Conservation (phyloP, 139 green algal species). For the Dunaliella primolecta region DNA sequence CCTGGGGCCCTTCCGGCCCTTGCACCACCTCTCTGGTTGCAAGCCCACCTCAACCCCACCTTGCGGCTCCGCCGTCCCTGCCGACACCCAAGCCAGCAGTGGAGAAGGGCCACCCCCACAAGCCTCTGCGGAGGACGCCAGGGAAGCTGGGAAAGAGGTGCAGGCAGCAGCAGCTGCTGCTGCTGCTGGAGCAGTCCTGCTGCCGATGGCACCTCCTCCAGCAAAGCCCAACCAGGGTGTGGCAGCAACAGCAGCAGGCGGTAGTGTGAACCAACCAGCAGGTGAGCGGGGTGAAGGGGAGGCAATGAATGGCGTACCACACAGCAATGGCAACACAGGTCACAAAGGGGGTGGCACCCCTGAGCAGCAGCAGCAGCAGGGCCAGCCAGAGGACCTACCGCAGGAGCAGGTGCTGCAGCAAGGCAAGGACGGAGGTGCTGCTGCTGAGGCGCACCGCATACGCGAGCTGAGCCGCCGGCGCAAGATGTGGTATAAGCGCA, state of each 20-base stretch:
- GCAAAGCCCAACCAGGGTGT: not conserved
- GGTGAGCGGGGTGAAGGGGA: too few species aligned
- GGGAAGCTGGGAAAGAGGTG: too few species aligned
- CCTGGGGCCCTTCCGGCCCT: not conserved
- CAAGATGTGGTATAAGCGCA: not conserved
- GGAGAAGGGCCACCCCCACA: too few species aligned
- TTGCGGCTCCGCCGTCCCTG: too few species aligned
- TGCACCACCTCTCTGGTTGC: not conserved
- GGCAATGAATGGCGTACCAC: too few species aligned
- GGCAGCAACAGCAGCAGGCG: not conserved
- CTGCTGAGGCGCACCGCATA: not conserved
- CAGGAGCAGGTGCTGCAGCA: not conserved
- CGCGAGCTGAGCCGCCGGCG: not conserved
- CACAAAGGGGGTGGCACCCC: too few species aligned
- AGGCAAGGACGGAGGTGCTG: not conserved
- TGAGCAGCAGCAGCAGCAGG: not conserved
- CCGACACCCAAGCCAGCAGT: too few species aligned
- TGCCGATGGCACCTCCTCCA: not conserved
- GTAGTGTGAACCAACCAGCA: too few species aligned
- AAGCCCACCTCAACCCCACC: not conserved
- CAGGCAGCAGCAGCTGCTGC: not conserved
- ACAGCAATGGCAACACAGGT: too few species aligned
- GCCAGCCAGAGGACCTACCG: not conserved
- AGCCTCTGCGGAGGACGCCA: too few species aligned
- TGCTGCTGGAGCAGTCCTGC: not conserved